Evolutionary conservation across 2,329 filamentous ascomycete genomes (phyloP).

Genomic region (Fusarium algeriense): DNA sequence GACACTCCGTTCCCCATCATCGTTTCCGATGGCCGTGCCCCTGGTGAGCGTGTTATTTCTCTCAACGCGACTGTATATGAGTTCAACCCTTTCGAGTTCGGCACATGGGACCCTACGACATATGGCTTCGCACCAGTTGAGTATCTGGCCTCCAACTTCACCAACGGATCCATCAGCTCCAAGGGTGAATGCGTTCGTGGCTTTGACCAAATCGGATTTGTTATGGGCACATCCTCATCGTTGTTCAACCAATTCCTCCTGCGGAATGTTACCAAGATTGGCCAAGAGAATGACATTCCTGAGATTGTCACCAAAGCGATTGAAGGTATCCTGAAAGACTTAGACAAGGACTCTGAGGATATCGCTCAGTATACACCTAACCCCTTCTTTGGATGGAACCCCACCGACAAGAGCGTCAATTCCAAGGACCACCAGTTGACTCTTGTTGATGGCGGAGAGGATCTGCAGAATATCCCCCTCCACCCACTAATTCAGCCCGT

Average conservation of each 20-base stretch:
- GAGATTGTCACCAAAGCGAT: slow-evolving; percentile 59
- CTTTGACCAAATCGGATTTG: slow-evolving; percentile 82
- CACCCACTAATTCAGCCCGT: slow-evolving; percentile 68
- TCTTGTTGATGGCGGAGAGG: slow-evolving; percentile 84
- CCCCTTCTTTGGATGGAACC: slow-evolving; percentile 67
- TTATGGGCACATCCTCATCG: slow-evolving; percentile 85
- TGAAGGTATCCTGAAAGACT: slow-evolving; percentile 59
- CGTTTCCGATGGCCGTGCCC: slow-evolving; percentile 61
- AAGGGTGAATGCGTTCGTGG: slow-evolving; percentile 66
- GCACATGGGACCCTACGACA: slow-evolving; percentile 71
- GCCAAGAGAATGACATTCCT: slow-evolving; percentile 63
- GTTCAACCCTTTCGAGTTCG: slow-evolving; percentile 75
- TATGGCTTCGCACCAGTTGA: slow-evolving; percentile 69
- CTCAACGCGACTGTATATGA: slow-evolving; percentile 74
- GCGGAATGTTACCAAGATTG: slow-evolving; percentile 59
- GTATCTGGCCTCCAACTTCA: slow-evolving; percentile 71
- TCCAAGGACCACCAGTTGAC: slow-evolving; percentile 67
- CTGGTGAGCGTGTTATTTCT: slow-evolving; percentile 57
- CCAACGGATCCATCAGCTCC: slow-evolving; percentile 58
- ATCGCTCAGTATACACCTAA: slow-evolving; percentile 79
- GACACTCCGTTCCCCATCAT: slow-evolving; percentile 63
- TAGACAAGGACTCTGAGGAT: slow-evolving; percentile 74
- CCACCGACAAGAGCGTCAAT: slow-evolving; percentile 55
- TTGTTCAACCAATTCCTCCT: slow-evolving; percentile 80
- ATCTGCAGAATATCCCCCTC: slow-evolving; percentile 83